Base-by-base conservation (phyloP, 1,284 basidiomycete genomes). In the Cystobasidiaceae sp. region DNA sequence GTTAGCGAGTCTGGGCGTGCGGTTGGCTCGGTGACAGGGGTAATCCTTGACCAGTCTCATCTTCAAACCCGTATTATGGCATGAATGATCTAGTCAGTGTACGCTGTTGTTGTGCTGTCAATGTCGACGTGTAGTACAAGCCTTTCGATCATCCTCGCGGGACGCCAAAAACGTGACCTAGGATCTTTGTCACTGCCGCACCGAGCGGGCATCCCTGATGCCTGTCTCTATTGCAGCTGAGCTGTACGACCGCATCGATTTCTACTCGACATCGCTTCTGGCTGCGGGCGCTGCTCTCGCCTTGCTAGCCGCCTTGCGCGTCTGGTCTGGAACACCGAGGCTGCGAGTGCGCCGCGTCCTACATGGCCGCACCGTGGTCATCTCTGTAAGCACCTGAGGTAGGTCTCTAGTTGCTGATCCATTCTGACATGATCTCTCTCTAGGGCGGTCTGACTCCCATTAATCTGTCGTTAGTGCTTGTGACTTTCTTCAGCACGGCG, bases 391-490 rank as follows among this genome's bases (percentile, higher is more conserved):
- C n/a, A 11, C 7, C 9, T 25, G 41, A n/a, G n/a, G n/a, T n/a
- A n/a, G n/a, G n/a, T n/a, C n/a, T n/a, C n/a, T n/a, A n/a, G n/a
- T n/a, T 19, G 6, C n/a, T 17, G 46, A 25, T 28, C 21, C 3
- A 19, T 52, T 19, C 50, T 52, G 50, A 52, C 5, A 7, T 3
- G 17, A 2, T 6, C 25, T 19, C 50, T n/a, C n/a, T n/a, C 23
- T 39, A 62, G 60, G 60, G 60, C 39, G 60, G 60, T 21, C 41
- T 62, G 13, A 62, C 60, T 3, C 60, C 60, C 9, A 32, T 62
- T 48, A 62, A 62, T 21, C 50, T 62, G 17, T 62, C 60, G 60
- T 62, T 17, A 32, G 58, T n/a, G n/a, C n/a, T n/a, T n/a, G n/a
- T n/a, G n/a, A n/a, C n/a, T n/a, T n/a, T n/a, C n/a, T n/a, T n/a